phyloP scores from a whole-genome alignment of 495 filamentous ascomycete species.

The Penicillium roqueforti region DNA sequence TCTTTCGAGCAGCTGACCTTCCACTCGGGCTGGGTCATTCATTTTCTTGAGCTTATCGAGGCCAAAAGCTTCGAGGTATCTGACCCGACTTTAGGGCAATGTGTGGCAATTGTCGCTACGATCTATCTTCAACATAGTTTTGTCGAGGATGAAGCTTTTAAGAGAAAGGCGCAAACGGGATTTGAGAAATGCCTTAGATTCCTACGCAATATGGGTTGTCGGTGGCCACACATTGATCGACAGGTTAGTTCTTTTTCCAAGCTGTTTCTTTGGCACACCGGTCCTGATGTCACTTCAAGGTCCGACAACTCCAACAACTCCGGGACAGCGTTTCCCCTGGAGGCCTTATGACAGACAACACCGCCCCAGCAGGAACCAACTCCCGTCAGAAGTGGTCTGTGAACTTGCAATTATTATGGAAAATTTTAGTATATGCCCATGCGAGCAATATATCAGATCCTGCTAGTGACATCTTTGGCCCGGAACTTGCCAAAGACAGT shows the following conservation, averaged over 20 bases:
- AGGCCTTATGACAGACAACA: slow-evolving; percentile 4
- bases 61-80: slow-evolving; percentile 32
- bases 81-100: slow-evolving; percentile 31
- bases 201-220: slow-evolving; percentile 17
- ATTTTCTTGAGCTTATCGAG: slow-evolving; percentile 31
- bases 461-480: slow-evolving; percentile 25
- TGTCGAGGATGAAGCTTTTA: slow-evolving; percentile 30
- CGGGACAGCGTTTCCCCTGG: slow-evolving; percentile 29
- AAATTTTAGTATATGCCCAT: slow-evolving; percentile 30
- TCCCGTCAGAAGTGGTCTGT: slow-evolving; percentile 25
- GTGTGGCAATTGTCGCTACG: slow-evolving; percentile 32
- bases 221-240: slow-evolving; percentile 30
- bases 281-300: slow-evolving; percentile 12
- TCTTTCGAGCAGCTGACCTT: slow-evolving; percentile 35
- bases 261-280: background rate
- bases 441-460: slow-evolving; percentile 20
- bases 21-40: slow-evolving; percentile 30
- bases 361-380: background rate
- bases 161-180: slow-evolving; percentile 27
- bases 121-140: slow-evolving; percentile 39
- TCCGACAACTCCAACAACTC: slow-evolving; percentile 25
- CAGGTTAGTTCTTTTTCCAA: slow-evolving; percentile 16
- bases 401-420: slow-evolving; percentile 30
- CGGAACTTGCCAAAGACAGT: slow-evolving; percentile 21
- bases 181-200: slow-evolving; percentile 34